These are phyloP conservation scores for Liriodendron chinense DNA, from an alignment of 164 flowering plant species.

Conservation along the genomic window DNA sequence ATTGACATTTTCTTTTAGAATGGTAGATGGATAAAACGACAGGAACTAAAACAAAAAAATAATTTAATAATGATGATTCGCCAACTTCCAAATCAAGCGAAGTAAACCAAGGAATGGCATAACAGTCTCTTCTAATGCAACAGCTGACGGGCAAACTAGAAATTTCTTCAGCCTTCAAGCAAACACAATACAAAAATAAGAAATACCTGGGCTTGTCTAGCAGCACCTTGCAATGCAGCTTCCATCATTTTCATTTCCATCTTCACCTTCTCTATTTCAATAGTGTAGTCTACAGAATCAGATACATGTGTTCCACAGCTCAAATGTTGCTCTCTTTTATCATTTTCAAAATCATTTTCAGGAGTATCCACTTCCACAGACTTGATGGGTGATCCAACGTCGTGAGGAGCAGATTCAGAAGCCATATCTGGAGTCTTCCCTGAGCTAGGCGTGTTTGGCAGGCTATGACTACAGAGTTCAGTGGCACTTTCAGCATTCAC, in stretches of 20 bases:
- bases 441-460: conserved; percentile 17
- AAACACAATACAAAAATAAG: conserved; percentile 7
- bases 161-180: background rate
- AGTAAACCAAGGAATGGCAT: background rate
- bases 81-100: background rate
- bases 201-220: conserved; percentile 95
- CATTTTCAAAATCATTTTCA: conserved; percentile 28
- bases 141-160: background rate
- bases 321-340: conserved; percentile 32
- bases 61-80: background rate
- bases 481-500: conserved; percentile 28
- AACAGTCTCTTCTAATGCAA: background rate
- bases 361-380: conserved; percentile 27
- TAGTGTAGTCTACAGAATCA: conserved; percentile 29
- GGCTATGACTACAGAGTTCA: conserved; percentile 18
- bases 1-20: background rate
- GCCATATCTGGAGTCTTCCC: conserved; percentile 26
- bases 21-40: background rate
- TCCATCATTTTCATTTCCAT: conserved; percentile 97
- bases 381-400: conserved; percentile 25
- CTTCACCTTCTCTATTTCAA: conserved; percentile 71
- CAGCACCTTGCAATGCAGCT: conserved; percentile 94
- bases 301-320: conserved; percentile 36
- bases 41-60: too few species aligned
- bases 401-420: conserved; percentile 31